Percentiles rank a stretch among this genome's conserved stretches.
Conservation (phyloP, 2,329 filamentous ascomycete species). For the Apiospora pterosperma region DNA sequence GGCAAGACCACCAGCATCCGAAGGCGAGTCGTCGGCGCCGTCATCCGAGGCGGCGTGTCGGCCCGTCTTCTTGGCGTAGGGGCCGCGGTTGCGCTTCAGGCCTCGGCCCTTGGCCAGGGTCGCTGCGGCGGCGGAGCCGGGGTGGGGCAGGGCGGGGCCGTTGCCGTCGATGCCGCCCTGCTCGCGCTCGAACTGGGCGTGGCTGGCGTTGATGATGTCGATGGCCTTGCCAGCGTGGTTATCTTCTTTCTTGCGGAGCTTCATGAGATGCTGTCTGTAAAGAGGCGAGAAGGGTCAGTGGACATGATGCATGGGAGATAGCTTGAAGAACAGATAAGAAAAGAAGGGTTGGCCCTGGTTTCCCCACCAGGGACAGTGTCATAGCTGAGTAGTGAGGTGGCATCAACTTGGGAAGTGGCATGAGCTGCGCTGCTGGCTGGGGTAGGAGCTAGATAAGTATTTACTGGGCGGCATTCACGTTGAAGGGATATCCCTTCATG, state of each 20-base stretch:
- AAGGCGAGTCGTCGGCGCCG: neutral
- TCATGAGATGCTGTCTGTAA: conserved; percentile 43
- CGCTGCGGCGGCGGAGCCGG: neutral
- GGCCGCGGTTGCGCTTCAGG: too few species aligned
- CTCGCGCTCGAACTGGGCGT: neutral
- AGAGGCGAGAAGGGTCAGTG: conserved; percentile 3
- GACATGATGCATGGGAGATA: conserved; percentile 5
- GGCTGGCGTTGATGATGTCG: neutral
- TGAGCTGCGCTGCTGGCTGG: neutral
- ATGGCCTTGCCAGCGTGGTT: neutral
- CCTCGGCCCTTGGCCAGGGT: neutral
- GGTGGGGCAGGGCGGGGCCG: neutral
- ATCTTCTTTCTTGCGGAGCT: conserved; percentile 27
- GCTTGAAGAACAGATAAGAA: neutral
- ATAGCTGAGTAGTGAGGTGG: neutral
- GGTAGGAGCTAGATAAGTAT: neutral
- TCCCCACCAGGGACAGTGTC: neutral
- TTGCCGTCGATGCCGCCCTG: neutral
- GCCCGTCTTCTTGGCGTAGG: neutral
- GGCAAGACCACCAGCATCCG: neutral
- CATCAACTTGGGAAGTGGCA: neutral
- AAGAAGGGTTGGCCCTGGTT: neutral
- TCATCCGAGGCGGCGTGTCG: neutral
- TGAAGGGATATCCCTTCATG: conserved; percentile 35
- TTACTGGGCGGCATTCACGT: conserved; percentile 38